Percentiles rank a stretch among this genome's conserved stretches.
phyloP scores from a whole-genome alignment of 495 filamentous ascomycete genomes.

The Aspergillus wentii region DNA sequence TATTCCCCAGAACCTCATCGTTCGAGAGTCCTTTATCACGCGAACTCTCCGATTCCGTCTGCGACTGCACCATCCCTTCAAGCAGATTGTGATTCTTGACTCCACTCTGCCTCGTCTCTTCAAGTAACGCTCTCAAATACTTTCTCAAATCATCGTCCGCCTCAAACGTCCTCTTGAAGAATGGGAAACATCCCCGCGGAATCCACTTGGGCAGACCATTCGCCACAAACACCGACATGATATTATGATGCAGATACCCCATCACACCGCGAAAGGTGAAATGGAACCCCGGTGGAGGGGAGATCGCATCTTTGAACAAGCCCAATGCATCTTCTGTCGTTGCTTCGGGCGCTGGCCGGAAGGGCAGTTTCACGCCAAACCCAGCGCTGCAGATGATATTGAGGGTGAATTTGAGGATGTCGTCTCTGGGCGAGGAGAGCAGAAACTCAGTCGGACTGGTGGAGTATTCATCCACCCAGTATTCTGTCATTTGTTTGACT shows the following conservation, averaged over 20 bases:
- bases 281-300: constrained; percentile 13
- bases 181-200: constrained; percentile 9
- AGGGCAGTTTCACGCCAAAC: constrained; percentile 32
- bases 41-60: no score
- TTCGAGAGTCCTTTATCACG: constrained; percentile 20
- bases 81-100: constrained; percentile 15
- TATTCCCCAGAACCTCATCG: constrained; percentile 43
- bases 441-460: constrained; percentile 3
- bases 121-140: constrained; percentile 8
- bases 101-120: neutral
- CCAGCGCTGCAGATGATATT: constrained; percentile 39
- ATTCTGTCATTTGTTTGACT: constrained; percentile 20
- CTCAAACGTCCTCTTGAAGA: constrained; percentile 11
- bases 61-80: constrained; percentile 20
- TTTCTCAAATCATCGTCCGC: constrained; percentile 11
- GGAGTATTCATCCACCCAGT: constrained; percentile 26
- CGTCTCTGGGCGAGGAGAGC: constrained; percentile 17
- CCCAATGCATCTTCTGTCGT: neutral
- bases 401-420: constrained; percentile 37
- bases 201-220: constrained; percentile 14
- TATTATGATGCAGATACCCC: constrained; percentile 10
- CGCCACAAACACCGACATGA: constrained; percentile 7
- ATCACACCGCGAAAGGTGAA: constrained; percentile 16
- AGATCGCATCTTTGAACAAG: constrained; percentile 13
- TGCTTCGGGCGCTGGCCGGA: constrained; percentile 3